A percentile compares a stretch with the other conserved stretches of the same genome.
Evolutionary conservation across 2,329 filamentous ascomycete genomes (phyloP).

Genomic region (Colletotrichum musae): DNA sequence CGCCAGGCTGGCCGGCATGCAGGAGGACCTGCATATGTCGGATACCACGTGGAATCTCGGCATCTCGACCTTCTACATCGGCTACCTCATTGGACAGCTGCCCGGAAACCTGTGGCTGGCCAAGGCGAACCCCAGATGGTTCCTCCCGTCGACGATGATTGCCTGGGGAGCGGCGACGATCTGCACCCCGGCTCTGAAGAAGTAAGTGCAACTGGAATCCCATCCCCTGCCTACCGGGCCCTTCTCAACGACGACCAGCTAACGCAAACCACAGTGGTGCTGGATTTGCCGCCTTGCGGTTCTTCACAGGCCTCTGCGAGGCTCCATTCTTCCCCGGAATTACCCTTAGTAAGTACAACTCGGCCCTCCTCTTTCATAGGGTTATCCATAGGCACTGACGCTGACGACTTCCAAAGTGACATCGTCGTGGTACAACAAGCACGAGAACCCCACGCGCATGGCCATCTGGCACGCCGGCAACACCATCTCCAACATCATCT

Average conservation of each 20-base stretch:
- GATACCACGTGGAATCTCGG: slow-evolving; percentile 54
- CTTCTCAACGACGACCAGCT: background rate
- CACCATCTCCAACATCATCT: slow-evolving; percentile 60
- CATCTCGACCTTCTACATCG: slow-evolving; percentile 60
- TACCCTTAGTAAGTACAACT: slow-evolving; percentile 52
- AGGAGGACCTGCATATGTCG: slow-evolving; percentile 51
- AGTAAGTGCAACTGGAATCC: slow-evolving; percentile 29
- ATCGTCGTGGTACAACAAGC: slow-evolving; percentile 61
- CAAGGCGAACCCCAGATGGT: slow-evolving; percentile 52
- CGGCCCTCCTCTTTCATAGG: no score
- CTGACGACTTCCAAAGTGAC: slow-evolving; percentile 44
- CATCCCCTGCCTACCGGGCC: background rate
- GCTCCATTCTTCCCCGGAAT: slow-evolving; percentile 62
- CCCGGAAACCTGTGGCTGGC: slow-evolving; percentile 61
- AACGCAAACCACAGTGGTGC: slow-evolving; percentile 37
- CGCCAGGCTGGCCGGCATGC: slow-evolving; percentile 53
- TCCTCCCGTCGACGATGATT: slow-evolving; percentile 56
- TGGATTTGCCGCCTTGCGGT: slow-evolving; percentile 45
- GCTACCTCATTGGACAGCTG: slow-evolving; percentile 59
- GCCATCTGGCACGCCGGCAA: slow-evolving; percentile 61
- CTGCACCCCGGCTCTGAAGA: slow-evolving; percentile 57
- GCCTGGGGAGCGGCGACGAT: slow-evolving; percentile 58
- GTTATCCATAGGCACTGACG: no score
- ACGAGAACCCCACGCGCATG: slow-evolving; percentile 58
- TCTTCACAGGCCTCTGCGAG: slow-evolving; percentile 49